Conservation (phyloP, 305 asterid species). For the Nicotiana rustica region DNA sequence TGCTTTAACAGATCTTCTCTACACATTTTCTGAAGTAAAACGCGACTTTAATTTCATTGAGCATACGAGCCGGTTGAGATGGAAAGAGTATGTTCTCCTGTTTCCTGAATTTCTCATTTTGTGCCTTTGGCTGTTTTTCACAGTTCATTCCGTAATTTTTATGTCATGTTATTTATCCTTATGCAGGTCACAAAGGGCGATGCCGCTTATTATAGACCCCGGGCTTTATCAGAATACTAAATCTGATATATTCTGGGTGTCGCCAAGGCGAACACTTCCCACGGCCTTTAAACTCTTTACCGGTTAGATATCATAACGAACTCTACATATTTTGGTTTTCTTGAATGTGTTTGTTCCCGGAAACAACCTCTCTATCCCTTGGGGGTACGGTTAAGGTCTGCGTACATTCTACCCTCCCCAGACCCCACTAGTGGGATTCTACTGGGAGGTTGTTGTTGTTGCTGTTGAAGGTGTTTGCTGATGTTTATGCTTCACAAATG, state of each 20-base stretch:
- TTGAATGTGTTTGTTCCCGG: no score
- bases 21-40: conserved; percentile 59
- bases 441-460: no score
- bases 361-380: no score
- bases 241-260: conserved; percentile 66
- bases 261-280: conserved; percentile 66
- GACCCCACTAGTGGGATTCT: no score
- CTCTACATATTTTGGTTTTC: background rate
- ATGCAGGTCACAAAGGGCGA: conserved; percentile 68
- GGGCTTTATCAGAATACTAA: conserved; percentile 74
- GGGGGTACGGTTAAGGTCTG: no score
- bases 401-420: no score
- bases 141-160: background rate
- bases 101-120: background rate
- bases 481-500: background rate
- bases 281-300: conserved; percentile 80
- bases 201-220: conserved; percentile 82
- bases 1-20: conserved; percentile 74
- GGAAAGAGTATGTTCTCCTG: conserved; percentile 72
- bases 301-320: conserved; percentile 53
- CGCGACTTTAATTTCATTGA: conserved; percentile 73
- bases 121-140: background rate
- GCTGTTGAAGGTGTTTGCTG: background rate
- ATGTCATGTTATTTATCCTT: conserved; percentile 36
- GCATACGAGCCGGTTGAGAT: conserved; percentile 74